Conservation (phyloP, 2,329 filamentous ascomycete species). For the Scolecobasidium constrictum region DNA sequence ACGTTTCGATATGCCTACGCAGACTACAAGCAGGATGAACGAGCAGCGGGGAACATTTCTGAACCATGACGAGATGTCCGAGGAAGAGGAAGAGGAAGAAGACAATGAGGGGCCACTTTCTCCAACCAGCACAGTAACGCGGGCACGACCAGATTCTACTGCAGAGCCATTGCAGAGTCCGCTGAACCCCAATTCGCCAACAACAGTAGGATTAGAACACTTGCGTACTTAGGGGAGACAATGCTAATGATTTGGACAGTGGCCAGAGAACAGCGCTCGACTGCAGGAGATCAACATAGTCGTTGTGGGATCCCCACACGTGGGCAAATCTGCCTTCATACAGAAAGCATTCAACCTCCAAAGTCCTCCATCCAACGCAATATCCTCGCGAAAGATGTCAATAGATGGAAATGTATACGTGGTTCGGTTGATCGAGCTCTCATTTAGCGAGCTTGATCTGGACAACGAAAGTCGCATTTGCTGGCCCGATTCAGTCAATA, state of each 20-base stretch:
- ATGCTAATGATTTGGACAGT: slow-evolving; percentile 6
- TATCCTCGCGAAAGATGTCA: slow-evolving; percentile 42
- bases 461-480: slow-evolving; percentile 41
- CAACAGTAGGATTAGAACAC: background rate
- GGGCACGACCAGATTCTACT: slow-evolving; percentile 10
- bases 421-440: slow-evolving; percentile 47
- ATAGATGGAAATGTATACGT: slow-evolving; percentile 44
- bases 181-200: slow-evolving; percentile 4
- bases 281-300: slow-evolving; percentile 48
- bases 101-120: slow-evolving; percentile 28
- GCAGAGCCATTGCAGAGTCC: slow-evolving; percentile 11
- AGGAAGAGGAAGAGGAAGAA: slow-evolving; percentile 25
- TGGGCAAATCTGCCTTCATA: slow-evolving; percentile 51
- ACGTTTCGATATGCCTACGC: slow-evolving; percentile 24
- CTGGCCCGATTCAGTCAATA: slow-evolving; percentile 47
- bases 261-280: slow-evolving; percentile 13
- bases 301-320: slow-evolving; percentile 41
- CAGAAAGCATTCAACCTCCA: slow-evolving; percentile 45
- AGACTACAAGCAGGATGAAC: slow-evolving; percentile 1
- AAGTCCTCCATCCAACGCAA: slow-evolving; percentile 29
- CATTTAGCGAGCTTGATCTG: slow-evolving; percentile 39
- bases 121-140: slow-evolving; percentile 18
- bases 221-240: background rate
- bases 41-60: slow-evolving; percentile 1
- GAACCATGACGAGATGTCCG: slow-evolving; percentile 12